A percentile compares a stretch with the other conserved stretches of the same genome.
phyloP scores from a whole-genome alignment of 2,329 filamentous ascomycete genomes.

The Pseudocercospora musae region DNA sequence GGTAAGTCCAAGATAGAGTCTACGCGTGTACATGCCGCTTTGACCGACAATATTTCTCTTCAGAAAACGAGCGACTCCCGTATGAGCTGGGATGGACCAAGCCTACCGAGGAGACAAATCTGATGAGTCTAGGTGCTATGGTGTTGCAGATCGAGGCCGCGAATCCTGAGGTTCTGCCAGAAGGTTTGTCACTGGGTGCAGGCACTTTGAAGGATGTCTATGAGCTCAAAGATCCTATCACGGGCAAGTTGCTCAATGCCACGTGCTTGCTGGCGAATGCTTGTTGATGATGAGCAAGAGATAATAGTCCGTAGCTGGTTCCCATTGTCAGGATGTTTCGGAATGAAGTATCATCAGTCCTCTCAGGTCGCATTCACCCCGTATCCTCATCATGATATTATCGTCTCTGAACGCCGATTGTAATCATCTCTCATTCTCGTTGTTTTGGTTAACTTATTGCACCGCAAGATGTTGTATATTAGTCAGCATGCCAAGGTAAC shows the following conservation, averaged over 20 bases:
- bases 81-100: slow-evolving; percentile 36
- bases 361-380: too few relatives aligned
- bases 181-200: not conserved
- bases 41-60: not conserved
- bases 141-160: not conserved
- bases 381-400: not conserved
- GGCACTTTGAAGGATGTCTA: slow-evolving; percentile 3
- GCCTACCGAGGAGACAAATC: slow-evolving; percentile 19
- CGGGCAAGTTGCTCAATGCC: slow-evolving; percentile 1
- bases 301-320: slow-evolving; percentile 9
- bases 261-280: not conserved
- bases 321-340: not conserved
- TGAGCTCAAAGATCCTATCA: slow-evolving; percentile 2
- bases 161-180: slow-evolving; percentile 4
- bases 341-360: not conserved
- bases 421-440: too few relatives aligned
- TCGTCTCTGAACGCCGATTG: not conserved
- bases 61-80: slow-evolving; percentile 35
- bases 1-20: slow-evolving; percentile 7
- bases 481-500: too few relatives aligned
- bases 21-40: not conserved
- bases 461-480: too few relatives aligned
- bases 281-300: not conserved
- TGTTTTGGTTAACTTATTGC: too few relatives aligned
- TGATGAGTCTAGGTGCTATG: slow-evolving; percentile 22